Conservation (phyloP, 1,284 basidiomycete species). For the Leucoagaricus sp. region DNA sequence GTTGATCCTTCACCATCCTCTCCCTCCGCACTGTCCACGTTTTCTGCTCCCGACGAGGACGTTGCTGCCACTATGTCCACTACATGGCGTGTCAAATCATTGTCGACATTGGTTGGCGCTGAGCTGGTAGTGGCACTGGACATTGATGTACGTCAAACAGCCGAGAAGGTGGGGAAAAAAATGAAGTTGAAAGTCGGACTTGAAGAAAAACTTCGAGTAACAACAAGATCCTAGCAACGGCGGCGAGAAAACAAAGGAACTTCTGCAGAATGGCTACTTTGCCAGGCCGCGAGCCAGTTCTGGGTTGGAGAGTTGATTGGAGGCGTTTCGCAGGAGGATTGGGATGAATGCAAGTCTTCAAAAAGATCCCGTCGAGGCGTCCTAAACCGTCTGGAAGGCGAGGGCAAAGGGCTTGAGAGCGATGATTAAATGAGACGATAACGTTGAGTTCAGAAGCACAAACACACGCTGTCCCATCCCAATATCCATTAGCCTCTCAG, state of each 20-base stretch:
- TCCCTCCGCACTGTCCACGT: background rate
- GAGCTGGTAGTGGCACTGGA: background rate
- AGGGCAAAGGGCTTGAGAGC: background rate
- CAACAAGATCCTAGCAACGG: background rate
- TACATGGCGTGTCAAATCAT: no score
- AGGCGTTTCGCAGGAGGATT: background rate
- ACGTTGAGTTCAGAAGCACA: conserved; percentile 6
- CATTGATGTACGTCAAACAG: background rate
- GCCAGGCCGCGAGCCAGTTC: background rate
- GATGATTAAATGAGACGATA: conserved; percentile 6
- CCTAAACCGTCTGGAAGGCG: background rate
- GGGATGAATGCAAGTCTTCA: no score
- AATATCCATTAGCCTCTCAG: background rate
- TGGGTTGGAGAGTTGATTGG: background rate
- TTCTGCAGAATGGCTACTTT: background rate
- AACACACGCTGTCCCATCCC: background rate
- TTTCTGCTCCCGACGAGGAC: no score
- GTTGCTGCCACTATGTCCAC: no score
- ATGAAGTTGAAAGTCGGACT: background rate
- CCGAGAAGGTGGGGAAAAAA: background rate
- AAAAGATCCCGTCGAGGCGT: no score
- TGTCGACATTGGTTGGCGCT: no score
- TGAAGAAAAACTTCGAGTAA: background rate
- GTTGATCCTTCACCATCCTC: background rate
- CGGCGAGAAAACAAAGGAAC: background rate